phyloP scores from a whole-genome alignment of 495 filamentous ascomycete species.

The Hypoxylon intermedium region DNA sequence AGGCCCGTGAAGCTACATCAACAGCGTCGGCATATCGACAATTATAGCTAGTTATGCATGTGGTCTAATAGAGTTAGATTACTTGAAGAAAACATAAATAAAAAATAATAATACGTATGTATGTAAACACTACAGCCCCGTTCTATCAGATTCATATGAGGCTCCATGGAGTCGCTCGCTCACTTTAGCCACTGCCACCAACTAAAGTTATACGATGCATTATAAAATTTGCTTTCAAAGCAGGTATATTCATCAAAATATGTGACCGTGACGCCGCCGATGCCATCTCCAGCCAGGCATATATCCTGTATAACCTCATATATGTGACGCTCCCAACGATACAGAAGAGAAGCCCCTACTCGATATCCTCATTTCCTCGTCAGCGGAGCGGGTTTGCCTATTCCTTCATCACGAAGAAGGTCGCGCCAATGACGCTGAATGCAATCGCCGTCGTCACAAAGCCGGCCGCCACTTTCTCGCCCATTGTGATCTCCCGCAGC shows the following conservation, averaged over 20 bases:
- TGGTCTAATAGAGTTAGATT: not conserved
- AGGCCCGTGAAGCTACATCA: not conserved
- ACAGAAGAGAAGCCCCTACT: not conserved
- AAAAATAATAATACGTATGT: not conserved
- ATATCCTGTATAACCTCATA: constrained; percentile 12
- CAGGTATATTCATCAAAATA: constrained; percentile 19
- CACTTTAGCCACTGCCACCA: no score
- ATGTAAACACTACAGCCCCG: not conserved
- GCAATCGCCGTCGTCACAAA: constrained; percentile 68
- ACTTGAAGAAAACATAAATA: not conserved
- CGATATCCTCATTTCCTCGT: constrained; percentile 23
- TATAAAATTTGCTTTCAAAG: constrained; percentile 33
- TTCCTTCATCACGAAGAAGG: constrained; percentile 52
- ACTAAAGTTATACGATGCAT: no score
- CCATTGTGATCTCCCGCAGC: constrained; percentile 55
- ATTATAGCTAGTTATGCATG: not conserved
- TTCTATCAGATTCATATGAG: not conserved
- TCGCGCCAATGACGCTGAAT: constrained; percentile 58
- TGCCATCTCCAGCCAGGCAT: constrained; percentile 14
- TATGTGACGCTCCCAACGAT: constrained; percentile 1
- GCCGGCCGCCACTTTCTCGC: constrained; percentile 69
- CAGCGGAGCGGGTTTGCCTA: constrained; percentile 9
- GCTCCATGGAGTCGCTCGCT: no score
- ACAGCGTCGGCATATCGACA: not conserved
- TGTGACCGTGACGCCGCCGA: constrained; percentile 19